Evolutionary conservation across 2,329 filamentous ascomycete genomes (phyloP), one percentile per base, ranked within the genome.

Genomic region (Coniochaeta hoffmannii): DNA sequence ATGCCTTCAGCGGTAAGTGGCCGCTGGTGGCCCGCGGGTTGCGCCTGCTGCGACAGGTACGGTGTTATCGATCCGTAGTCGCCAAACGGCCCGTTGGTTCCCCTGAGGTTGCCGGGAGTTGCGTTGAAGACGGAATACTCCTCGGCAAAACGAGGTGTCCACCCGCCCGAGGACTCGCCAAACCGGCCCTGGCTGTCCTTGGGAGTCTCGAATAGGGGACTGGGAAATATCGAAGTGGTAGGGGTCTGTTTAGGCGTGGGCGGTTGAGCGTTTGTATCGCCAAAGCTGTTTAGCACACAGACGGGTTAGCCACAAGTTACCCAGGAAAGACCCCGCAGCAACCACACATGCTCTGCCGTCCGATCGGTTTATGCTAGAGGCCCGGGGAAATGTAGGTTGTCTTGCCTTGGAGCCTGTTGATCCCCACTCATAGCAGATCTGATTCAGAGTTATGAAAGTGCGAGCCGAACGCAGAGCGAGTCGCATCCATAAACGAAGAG

Each of bases 81-180:
- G 60, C 69, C 63, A 64, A 80, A 81, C 14, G 69, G 66, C 56
- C 66, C 72, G 56, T 74, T 71, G 44, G 71, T 67, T 54, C 72
- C 41, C 62, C 73, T 73, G 55, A 84, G 71, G 64, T 83, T 81
- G 50, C 80, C 82, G 15, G 82, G 82, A 9, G 82, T 84, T n/a
- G 77, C 72, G 69, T 83, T 82, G 73, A 86, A 85, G 64, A 85
- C 81, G 59, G 82, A 83, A 64, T 83, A 85, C 60, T 85, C 82
- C 65, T 85, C 81, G 60, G 82, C 81, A 71, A 84, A 86, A 56
- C 76, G 76, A 66, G 82, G 82, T 46, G 82, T 85, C 77, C 79
- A 82, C 61, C 76, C 75, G 61, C 73, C 72, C 53, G 76, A 67
- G n/a, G 15, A 5, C 28, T 31, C 26, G 58, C 80, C 75, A 68